Conservation (phyloP, 169 alveolate species). For the Plasmodium reichenowi region DNA sequence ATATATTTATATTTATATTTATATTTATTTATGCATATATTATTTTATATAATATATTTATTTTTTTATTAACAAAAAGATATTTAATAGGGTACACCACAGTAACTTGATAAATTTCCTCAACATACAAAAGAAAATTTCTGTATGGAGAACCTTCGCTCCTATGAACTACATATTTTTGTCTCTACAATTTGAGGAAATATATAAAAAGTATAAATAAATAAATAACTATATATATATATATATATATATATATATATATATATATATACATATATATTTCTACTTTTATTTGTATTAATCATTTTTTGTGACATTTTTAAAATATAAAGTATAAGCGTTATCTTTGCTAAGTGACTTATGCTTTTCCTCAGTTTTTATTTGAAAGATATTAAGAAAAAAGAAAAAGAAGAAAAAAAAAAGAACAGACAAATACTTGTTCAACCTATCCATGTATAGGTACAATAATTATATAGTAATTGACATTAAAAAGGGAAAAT, state of each 20-base stretch:
- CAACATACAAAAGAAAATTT: slow-evolving; percentile 54
- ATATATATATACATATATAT: too few relatives aligned
- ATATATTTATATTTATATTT: not conserved
- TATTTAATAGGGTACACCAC: slow-evolving; percentile 70
- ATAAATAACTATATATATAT: not conserved
- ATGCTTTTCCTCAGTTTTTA: slow-evolving; percentile 6
- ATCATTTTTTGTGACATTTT: slow-evolving; percentile 27
- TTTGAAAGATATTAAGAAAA: slow-evolving; percentile 7
- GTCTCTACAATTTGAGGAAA: slow-evolving; percentile 19
- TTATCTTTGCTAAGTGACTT: slow-evolving; percentile 15
- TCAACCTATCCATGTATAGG: slow-evolving; percentile 29
- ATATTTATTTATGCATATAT: not conserved
- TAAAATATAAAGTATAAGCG: slow-evolving; percentile 52
- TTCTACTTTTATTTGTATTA: not conserved
- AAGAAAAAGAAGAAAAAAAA: slow-evolving; percentile 6
- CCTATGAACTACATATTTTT: slow-evolving; percentile 62
- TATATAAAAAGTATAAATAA: not conserved
- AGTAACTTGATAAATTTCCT: slow-evolving; percentile 42
- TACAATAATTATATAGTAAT: too few relatives aligned
- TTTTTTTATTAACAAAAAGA: slow-evolving; percentile 22
- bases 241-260: not conserved
- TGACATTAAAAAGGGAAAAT: too few relatives aligned
- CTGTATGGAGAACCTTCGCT: slow-evolving; percentile 43
- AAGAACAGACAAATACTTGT: slow-evolving; percentile 5
- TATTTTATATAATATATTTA: slow-evolving; percentile 4